These are phyloP conservation scores for Linum trigynum DNA, from an alignment of 345 rosid genomes.

Conservation along the genomic window DNA sequence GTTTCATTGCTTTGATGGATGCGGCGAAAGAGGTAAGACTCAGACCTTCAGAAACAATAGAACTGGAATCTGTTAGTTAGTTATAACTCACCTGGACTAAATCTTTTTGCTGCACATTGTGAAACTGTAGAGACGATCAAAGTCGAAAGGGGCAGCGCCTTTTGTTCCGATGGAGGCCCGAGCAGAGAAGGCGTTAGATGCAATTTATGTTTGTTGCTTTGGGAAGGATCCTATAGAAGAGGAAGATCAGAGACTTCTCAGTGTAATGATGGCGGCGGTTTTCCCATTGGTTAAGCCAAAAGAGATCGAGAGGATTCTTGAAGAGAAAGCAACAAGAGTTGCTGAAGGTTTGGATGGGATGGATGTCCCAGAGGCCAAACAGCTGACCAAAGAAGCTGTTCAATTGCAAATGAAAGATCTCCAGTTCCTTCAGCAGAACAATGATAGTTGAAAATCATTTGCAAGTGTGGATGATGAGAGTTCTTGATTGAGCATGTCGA, in stretches of 20 bases:
- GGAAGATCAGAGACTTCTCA: slow-evolving; percentile 59
- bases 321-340: slow-evolving; percentile 50
- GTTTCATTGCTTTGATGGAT: slow-evolving; percentile 61
- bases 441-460: slow-evolving; percentile 26
- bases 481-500: not conserved
- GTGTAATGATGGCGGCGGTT: slow-evolving; percentile 51
- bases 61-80: too few species aligned
- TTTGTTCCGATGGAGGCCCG: slow-evolving; percentile 66
- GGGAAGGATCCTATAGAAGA: slow-evolving; percentile 56
- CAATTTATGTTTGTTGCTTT: slow-evolving; percentile 75
- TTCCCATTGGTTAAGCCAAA: slow-evolving; percentile 49
- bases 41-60: not conserved
- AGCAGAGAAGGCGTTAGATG: slow-evolving; percentile 83
- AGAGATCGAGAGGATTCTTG: slow-evolving; percentile 50
- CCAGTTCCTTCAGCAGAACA: slow-evolving; percentile 68
- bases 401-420: slow-evolving; percentile 90
- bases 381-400: slow-evolving; percentile 64
- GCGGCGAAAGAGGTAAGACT: slow-evolving; percentile 74
- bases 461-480: not conserved
- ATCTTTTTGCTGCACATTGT: not conserved
- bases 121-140: slow-evolving; percentile 62
- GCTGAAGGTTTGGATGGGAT: slow-evolving; percentile 52
- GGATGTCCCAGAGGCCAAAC: slow-evolving; percentile 34
- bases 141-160: slow-evolving; percentile 46
- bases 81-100: too few species aligned